Evolutionary conservation across 768 basidiomycete species (phyloP).

Genomic region (Lactifluus subvellereus): DNA sequence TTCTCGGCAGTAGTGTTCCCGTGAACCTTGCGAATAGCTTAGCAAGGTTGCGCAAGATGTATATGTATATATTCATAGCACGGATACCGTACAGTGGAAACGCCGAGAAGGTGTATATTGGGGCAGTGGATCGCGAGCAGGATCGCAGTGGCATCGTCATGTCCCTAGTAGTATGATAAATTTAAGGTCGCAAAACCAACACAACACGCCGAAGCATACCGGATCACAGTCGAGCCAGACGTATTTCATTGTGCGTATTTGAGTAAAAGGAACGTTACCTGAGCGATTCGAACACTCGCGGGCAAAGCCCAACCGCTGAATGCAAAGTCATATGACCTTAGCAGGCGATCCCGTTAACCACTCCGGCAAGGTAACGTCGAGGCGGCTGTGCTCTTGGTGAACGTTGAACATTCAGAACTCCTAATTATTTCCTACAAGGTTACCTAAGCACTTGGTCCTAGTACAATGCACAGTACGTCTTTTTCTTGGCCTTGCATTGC

Average conservation of each 20-base stretch:
- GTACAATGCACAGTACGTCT: background rate
- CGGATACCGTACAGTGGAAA: slow-evolving; percentile 64
- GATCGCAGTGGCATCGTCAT: slow-evolving; percentile 85
- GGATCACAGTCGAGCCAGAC: slow-evolving; percentile 37
- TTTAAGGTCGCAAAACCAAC: background rate
- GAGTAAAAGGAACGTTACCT: slow-evolving; percentile 41
- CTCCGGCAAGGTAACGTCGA: slow-evolving; percentile 91
- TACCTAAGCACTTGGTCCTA: background rate
- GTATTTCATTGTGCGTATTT: slow-evolving; percentile 22
- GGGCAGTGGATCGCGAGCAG: slow-evolving; percentile 65
- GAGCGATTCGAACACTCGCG: slow-evolving; percentile 59
- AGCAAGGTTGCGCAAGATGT: background rate
- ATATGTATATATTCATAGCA: background rate
- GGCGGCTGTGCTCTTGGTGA: background rate
- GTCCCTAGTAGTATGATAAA: slow-evolving; percentile 47
- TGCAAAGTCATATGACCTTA: slow-evolving; percentile 30
- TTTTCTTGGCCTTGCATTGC: background rate
- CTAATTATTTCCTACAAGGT: too few species aligned
- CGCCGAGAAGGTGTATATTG: slow-evolving; percentile 63
- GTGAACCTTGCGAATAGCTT: slow-evolving; percentile 49
- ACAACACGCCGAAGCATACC: slow-evolving; percentile 22
- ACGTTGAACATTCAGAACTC: background rate
- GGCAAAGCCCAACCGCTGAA: slow-evolving; percentile 54
- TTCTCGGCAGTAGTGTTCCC: slow-evolving; percentile 64
- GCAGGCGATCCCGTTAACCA: slow-evolving; percentile 67